These are phyloP conservation scores for Hypomontagnella submonticulosa DNA, from an alignment of 495 filamentous ascomycete species.

Conservation along the genomic window DNA sequence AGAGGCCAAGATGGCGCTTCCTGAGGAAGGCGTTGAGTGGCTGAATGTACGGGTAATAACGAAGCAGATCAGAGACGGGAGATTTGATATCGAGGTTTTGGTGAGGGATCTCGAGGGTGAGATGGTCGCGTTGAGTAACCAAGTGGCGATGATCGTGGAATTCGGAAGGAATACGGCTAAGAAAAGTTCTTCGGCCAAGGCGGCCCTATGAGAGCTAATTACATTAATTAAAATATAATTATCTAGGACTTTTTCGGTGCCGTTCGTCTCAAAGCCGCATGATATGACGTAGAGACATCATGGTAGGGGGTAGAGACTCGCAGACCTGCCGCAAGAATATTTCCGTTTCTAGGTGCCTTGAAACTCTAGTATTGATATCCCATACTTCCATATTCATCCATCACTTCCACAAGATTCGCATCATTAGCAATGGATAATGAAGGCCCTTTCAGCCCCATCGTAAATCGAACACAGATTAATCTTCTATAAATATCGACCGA, in stretches of 20 bases:
- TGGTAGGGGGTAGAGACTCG: too few relatives aligned
- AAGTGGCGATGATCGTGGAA: slow-evolving; percentile 68
- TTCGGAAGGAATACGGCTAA: slow-evolving; percentile 46
- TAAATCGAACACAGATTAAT: slow-evolving; percentile 32
- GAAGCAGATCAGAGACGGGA: slow-evolving; percentile 69
- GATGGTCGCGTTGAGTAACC: slow-evolving; percentile 70
- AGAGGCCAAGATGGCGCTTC: slow-evolving; percentile 72
- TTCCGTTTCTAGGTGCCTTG: too few relatives aligned
- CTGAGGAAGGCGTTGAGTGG: slow-evolving; percentile 70
- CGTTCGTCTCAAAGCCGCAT: too few relatives aligned
- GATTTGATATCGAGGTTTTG: slow-evolving; percentile 72
- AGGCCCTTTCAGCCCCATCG: slow-evolving; percentile 29
- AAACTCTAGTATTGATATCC: too few relatives aligned
- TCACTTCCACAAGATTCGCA: too few relatives aligned
- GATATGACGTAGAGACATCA: too few relatives aligned
- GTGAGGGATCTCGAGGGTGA: slow-evolving; percentile 67
- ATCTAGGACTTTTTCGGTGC: too few relatives aligned
- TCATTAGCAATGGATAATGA: not conserved
- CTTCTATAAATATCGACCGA: slow-evolving; percentile 62
- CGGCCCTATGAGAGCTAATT: not conserved
- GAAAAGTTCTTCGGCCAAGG: slow-evolving; percentile 11
- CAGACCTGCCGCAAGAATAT: too few relatives aligned
- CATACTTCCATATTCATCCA: too few relatives aligned
- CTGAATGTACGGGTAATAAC: slow-evolving; percentile 67
- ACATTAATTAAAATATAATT: too few relatives aligned